phyloP scores from a whole-genome alignment of 2,329 filamentous ascomycete species.

The Nothomitra cinnamomea region DNA sequence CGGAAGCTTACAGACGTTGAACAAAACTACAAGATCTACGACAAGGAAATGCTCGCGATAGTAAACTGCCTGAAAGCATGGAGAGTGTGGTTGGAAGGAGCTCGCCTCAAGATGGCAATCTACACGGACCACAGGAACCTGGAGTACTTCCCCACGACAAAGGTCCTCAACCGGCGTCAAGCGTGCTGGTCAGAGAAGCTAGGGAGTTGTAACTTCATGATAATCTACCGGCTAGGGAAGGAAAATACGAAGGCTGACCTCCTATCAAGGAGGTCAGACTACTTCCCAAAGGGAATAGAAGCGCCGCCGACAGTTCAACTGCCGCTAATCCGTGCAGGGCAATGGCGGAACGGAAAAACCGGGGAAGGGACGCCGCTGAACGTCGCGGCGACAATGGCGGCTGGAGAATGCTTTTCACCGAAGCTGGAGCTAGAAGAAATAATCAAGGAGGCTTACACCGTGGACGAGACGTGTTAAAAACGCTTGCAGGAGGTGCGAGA shows the following conservation, averaged over 20 bases:
- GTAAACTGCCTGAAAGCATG: slow-evolving; percentile 14
- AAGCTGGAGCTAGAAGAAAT: no score
- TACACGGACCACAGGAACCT: slow-evolving; percentile 18
- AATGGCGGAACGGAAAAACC: no score
- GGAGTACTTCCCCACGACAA: slow-evolving; percentile 13
- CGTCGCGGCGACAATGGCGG: no score
- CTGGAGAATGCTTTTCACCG: no score
- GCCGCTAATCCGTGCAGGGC: no score
- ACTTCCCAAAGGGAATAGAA: no score
- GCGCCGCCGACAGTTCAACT: no score
- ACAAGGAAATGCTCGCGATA: slow-evolving; percentile 14
- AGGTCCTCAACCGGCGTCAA: slow-evolving; percentile 2
- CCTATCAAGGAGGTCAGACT: neutral
- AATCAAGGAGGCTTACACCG: no score
- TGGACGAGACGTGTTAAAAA: no score
- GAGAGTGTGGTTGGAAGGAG: slow-evolving; percentile 10
- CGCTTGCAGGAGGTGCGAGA: no score
- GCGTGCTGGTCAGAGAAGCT: neutral
- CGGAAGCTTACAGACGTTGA: slow-evolving; percentile 8
- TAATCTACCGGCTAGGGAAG: neutral
- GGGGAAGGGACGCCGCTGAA: no score
- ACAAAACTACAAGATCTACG: slow-evolving; percentile 11
- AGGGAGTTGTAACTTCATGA: neutral
- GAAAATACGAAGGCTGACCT: neutral
- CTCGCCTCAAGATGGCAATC: slow-evolving; percentile 11